Base-by-base conservation (phyloP, 495 filamentous ascomycete genomes). In the Penicillium soppii region DNA sequence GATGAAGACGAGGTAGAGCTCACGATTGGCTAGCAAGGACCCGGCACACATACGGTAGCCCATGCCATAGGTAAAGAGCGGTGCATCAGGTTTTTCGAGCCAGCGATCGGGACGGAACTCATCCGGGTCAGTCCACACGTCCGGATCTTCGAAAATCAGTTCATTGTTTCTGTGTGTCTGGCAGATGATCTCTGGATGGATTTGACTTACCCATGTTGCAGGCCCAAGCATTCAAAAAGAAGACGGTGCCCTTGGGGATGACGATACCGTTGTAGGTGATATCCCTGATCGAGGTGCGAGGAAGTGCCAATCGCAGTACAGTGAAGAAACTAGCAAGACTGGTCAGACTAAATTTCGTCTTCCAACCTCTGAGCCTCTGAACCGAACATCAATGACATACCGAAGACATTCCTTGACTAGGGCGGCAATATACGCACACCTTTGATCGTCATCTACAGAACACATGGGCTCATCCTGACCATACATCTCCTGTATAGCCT, bases 11-110 rank as follows among this genome's bases (percentile, higher is more conserved):
- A 85, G 67, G 52, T 87, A 86, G n/a, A 86, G 64, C 62, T 87
- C 82, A 0, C 82, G 72, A 35, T 85, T 85, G 19, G 83, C 82
- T 1, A 87, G 73, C 40, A 85, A 59, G 1, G 79, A 79, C 9
- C 83, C 84, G 7, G 82, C 78, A 51, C 84, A 87, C 83, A 86
- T 86, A 19, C 84, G 75, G 49, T 83, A 85, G 9, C 83, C 83
- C 42, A 84, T 68, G 3, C 82, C 82, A 44, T 84, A 85, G 0
- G 80, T 81, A 53, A 84, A 83, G 12, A 84, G 53, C 7, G 82
- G 82, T 3, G 80, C 75, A 35, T 86, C 83, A 0, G 82, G 81
- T 40, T 81, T 75, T 57, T 84, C 81, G 27, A 84, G 54, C 78
- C 81, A 87, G 10, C 83, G 68, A 54, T 86, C 82, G 7, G 84